Base-by-base conservation (phyloP, 345 rosid genomes). In the Salix brachista region DNA sequence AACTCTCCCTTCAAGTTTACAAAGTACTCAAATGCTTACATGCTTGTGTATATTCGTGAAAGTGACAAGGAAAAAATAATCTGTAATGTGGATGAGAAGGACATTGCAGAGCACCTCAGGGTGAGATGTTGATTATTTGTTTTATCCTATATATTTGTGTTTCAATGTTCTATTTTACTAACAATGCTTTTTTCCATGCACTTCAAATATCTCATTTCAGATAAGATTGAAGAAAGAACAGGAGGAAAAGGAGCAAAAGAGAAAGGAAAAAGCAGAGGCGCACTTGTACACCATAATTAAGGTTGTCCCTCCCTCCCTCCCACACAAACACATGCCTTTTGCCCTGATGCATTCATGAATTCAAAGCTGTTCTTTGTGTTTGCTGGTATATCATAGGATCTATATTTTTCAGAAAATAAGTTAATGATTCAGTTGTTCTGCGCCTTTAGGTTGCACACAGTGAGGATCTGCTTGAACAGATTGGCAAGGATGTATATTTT, bases 41-140 rank as follows among this genome's bases (percentile, higher is more conserved):
- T 96, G 99, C 95, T 96, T 85, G 99, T 96, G 73, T 96, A 96
- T 77, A 90, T 96, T 73, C 97, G 99, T 72, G 98, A 96, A 75
- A 94, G 90, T 78, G 99, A 94, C 86, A 92, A 92, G 86, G 98
- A 92, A 80, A 93, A 94, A 85, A 91, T 96, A 74, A 90, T 96
- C 74, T 94, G 99, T 81, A 89, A 94, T 62, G 99, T 96, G 80
- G 99, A 92, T 83, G 98, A 96, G 82, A 88, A 92, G 86, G 99
- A 96, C 85, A 94, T 96, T 84, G 97, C 99, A 1, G 97, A 89
- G 78, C 98, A 96, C 84, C 89, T 92, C 26, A 88, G 92, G 93
- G 99, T 96, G 89, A 89, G 90, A 69, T 81, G 84, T 66, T 83
- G 39, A 18, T 66, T 8, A 21, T 14, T 56, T 19, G 14, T 65